phyloP scores from a whole-genome alignment of 345 rosid genomes.

The Syzygium aromaticum region DNA sequence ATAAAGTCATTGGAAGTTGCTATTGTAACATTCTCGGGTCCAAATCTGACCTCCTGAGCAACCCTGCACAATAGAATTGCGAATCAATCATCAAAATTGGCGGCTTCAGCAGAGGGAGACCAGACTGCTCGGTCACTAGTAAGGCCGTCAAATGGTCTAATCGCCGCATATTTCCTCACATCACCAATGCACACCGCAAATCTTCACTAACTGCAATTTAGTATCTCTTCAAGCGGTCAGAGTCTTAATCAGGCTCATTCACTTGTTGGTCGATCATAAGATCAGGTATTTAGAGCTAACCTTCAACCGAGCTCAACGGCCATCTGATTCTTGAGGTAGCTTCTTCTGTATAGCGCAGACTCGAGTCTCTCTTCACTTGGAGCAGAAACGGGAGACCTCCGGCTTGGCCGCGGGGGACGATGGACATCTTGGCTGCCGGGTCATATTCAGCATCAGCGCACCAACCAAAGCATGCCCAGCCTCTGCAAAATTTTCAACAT shows the following conservation, averaged over 20 bases:
- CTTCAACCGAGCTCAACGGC: conserved; percentile 95
- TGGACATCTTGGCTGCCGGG: conserved; percentile 85
- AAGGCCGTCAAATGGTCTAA: no score
- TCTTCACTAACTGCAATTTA: neutral
- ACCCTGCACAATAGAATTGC: conserved; percentile 30
- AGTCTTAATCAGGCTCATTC: neutral
- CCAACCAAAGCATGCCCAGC: conserved; percentile 93
- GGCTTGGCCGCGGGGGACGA: conserved; percentile 88
- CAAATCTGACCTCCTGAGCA: conserved; percentile 95
- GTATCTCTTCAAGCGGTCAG: neutral
- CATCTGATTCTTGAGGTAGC: conserved; percentile 93
- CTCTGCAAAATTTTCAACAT: conserved; percentile 23
- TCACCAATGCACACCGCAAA: neutral
- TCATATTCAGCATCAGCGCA: conserved; percentile 90
- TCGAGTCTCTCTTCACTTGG: conserved; percentile 96
- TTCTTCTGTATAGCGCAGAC: conserved; percentile 77
- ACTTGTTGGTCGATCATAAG: neutral
- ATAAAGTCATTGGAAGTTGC: conserved; percentile 98
- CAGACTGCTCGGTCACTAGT: neutral
- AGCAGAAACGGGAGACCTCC: conserved; percentile 82
- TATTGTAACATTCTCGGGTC: conserved; percentile 82
- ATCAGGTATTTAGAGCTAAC: conserved; percentile 20
- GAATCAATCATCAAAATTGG: neutral
- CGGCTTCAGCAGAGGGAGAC: neutral
- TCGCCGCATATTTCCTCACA: neutral